Evolutionary conservation across 495 filamentous ascomycete species (phyloP).

Genomic region (Endocarpon pusillum): DNA sequence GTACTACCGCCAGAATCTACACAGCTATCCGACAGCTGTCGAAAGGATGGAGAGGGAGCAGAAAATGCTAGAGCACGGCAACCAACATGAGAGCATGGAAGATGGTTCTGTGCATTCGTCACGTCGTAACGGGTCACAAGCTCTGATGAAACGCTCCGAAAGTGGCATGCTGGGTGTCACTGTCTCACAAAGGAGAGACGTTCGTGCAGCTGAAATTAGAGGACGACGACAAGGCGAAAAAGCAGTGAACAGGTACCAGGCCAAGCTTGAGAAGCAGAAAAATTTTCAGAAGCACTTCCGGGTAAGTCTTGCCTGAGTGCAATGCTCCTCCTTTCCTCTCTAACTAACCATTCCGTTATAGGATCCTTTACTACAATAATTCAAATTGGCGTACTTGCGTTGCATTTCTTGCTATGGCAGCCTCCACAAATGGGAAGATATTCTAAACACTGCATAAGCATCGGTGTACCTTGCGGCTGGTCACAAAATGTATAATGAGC

Average conservation of each 20-base stretch:
- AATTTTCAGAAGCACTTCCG: slow-evolving; percentile 70
- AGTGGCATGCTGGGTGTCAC: slow-evolving; percentile 64
- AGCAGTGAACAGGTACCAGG: slow-evolving; percentile 38
- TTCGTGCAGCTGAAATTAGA: slow-evolving; percentile 44
- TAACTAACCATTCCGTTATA: too few species aligned
- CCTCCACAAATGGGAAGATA: too few species aligned
- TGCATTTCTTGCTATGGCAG: too few species aligned
- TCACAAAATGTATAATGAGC: too few species aligned
- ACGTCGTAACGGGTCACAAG: slow-evolving; percentile 34
- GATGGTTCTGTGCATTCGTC: slow-evolving; percentile 16
- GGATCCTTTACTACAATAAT: too few species aligned
- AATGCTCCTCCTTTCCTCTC: too few species aligned
- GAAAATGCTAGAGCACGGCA: slow-evolving; percentile 25
- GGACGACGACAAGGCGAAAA: slow-evolving; percentile 44
- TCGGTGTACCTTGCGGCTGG: too few species aligned
- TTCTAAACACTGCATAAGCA: too few species aligned
- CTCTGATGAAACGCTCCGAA: slow-evolving; percentile 47
- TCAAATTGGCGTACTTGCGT: too few species aligned
- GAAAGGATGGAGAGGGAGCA: slow-evolving; percentile 35
- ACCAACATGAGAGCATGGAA: slow-evolving; percentile 25
- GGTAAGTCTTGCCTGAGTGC: slow-evolving; percentile 34
- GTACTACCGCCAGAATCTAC: slow-evolving; percentile 87
- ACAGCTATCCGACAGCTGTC: slow-evolving; percentile 53
- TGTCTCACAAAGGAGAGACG: slow-evolving; percentile 50
- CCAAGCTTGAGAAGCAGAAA: slow-evolving; percentile 41